Percentiles rank a stretch among this genome's conserved stretches.
Conservation (phyloP, 768 basidiomycete species). For the Rhodotorula kratochvilovae region DNA sequence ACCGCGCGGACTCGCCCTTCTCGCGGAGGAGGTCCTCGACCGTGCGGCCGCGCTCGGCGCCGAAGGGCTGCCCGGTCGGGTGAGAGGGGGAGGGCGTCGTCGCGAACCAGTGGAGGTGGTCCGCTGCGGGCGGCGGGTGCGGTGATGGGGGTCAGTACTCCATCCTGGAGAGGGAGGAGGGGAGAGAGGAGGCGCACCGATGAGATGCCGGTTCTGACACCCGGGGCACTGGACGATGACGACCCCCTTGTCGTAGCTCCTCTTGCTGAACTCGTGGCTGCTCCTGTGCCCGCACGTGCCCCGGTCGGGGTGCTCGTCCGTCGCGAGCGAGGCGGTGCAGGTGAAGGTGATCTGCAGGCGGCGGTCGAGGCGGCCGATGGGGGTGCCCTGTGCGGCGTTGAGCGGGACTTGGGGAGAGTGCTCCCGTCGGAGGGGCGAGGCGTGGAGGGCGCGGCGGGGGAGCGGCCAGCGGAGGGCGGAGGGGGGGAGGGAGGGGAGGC, state of each 20-base stretch:
- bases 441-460: background rate
- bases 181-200: conserved; percentile 9
- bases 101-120: conserved; percentile 81
- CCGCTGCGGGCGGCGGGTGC: conserved; percentile 63
- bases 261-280: conserved; percentile 78
- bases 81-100: conserved; percentile 27
- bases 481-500: background rate
- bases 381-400: background rate
- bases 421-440: background rate
- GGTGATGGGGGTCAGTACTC: background rate
- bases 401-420: background rate
- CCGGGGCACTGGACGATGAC: conserved; percentile 87
- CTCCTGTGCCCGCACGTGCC: conserved; percentile 65
- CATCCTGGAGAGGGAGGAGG: background rate
- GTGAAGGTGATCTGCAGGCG: conserved; percentile 75
- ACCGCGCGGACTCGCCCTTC: conserved; percentile 69
- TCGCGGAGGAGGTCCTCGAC: conserved; percentile 75
- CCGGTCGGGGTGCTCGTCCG: conserved; percentile 24
- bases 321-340: conserved; percentile 61
- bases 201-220: conserved; percentile 74
- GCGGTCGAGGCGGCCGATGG: conserved; percentile 54
- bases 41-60: conserved; percentile 57
- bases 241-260: conserved; percentile 78
- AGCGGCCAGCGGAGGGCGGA: too few species aligned
- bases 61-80: conserved; percentile 30